A percentile compares a stretch with the other conserved stretches of the same genome.
Conservation (phyloP, 31 red algal genomes). For the Asparagopsis taxiformis region DNA sequence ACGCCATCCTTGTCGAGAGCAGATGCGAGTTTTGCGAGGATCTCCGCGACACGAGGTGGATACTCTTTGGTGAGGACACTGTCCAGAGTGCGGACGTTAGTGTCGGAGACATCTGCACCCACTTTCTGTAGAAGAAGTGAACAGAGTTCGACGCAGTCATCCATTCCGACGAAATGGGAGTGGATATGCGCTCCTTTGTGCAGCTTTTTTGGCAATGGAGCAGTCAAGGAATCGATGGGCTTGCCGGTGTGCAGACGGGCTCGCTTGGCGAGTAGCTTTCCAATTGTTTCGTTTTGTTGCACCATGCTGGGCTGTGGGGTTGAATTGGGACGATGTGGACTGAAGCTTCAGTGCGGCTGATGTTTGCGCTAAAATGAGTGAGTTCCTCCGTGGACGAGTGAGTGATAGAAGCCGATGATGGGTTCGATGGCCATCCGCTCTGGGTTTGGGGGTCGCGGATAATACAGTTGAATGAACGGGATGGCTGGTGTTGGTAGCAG, state of each 20-base stretch:
- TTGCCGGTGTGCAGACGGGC: neutral
- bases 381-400: constrained; percentile 65
- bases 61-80: constrained; percentile 2
- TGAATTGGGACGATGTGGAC: neutral
- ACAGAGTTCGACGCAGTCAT: constrained; percentile 5
- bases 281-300: neutral
- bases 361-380: constrained; percentile 26
- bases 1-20: neutral
- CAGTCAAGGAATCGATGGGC: neutral
- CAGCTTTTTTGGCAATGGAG: too few relatives aligned
- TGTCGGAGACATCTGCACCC: neutral
- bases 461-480: too few relatives aligned
- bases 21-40: constrained; percentile 2
- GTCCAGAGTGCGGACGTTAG: neutral
- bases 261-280: constrained; percentile 2
- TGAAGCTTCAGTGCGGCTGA: neutral
- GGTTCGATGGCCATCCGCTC: constrained; percentile 24
- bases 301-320: neutral
- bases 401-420: constrained; percentile 43
- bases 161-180: neutral
- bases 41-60: constrained; percentile 18
- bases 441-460: neutral
- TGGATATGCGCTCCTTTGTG: constrained; percentile 15
- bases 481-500: too few relatives aligned
- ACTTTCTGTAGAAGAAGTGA: constrained; percentile 23